Evolutionary conservation across 441 rosid genomes (phyloP).

Genomic region (Adansonia madagascariensis): DNA sequence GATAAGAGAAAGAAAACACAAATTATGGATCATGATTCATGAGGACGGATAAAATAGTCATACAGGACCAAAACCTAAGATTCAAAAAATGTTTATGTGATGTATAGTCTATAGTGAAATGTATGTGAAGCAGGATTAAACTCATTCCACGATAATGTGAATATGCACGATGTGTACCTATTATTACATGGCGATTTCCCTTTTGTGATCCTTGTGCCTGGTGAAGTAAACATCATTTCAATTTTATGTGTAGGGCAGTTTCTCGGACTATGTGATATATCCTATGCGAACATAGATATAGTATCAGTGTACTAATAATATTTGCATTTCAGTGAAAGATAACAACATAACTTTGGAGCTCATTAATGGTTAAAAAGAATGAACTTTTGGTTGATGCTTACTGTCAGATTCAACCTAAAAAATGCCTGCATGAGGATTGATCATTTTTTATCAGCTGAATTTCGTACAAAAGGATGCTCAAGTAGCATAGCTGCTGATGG

Average conservation of each 20-base stretch:
- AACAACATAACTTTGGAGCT: background rate
- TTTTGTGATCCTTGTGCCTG: slow-evolving; percentile 6
- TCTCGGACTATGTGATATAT: slow-evolving; percentile 29
- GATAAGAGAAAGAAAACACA: background rate
- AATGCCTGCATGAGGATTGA: slow-evolving; percentile 24
- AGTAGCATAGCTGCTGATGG: slow-evolving; percentile 53
- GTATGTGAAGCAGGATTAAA: background rate
- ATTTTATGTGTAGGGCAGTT: slow-evolving; percentile 26
- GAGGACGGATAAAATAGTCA: background rate
- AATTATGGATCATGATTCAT: background rate
- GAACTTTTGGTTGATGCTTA: slow-evolving; percentile 28
- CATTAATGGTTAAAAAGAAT: background rate
- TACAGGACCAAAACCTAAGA: background rate
- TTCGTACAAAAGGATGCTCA: slow-evolving; percentile 57
- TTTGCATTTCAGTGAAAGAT: background rate
- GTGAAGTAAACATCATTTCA: slow-evolving; percentile 29
- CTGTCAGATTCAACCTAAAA: slow-evolving; percentile 35
- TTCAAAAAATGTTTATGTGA: background rate
- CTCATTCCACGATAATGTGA: background rate
- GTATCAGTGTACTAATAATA: slow-evolving; percentile 11
- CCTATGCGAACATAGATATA: slow-evolving; percentile 29
- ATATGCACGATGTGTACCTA: slow-evolving; percentile 28
- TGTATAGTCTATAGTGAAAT: background rate
- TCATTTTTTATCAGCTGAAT: slow-evolving; percentile 40
- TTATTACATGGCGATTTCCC: slow-evolving; percentile 21